Evolutionary conservation across 805 yeast genomes (phyloP).

Genomic region (Wickerhamomyces ciferrii): DNA sequence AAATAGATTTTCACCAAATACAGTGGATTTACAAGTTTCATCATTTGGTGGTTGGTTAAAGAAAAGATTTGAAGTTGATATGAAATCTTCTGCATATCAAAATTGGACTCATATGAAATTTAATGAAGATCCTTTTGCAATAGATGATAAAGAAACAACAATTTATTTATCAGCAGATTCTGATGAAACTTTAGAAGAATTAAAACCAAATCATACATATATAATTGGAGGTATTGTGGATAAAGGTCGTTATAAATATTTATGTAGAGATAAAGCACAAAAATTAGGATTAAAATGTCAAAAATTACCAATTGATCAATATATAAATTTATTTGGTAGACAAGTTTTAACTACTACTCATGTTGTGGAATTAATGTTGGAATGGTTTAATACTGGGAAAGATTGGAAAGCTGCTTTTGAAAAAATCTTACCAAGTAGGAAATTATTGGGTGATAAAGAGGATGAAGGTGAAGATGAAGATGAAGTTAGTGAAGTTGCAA

Average conservation of each 20-base stretch:
- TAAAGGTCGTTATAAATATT: slow-evolving; percentile 78
- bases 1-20: slow-evolving; percentile 54
- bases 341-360: slow-evolving; percentile 90
- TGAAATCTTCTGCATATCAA: slow-evolving; percentile 47
- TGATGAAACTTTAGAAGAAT: slow-evolving; percentile 54
- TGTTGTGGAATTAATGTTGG: slow-evolving; percentile 82
- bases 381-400: slow-evolving; percentile 61
- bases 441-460: slow-evolving; percentile 21
- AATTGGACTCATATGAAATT: slow-evolving; percentile 68
- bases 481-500: not conserved
- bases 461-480: not conserved
- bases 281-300: slow-evolving; percentile 66
- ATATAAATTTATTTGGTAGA: slow-evolving; percentile 76
- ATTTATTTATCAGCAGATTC: slow-evolving; percentile 88
- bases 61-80: slow-evolving; percentile 59
- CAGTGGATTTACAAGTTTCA: slow-evolving; percentile 54
- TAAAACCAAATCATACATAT: slow-evolving; percentile 70
- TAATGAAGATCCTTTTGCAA: slow-evolving; percentile 22
- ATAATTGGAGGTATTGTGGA: slow-evolving; percentile 96
- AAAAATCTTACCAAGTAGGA: slow-evolving; percentile 80
- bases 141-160: slow-evolving; percentile 32
- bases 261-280: slow-evolving; percentile 81
- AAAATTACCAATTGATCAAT: slow-evolving; percentile 83
- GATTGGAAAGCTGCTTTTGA: slow-evolving; percentile 90
- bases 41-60: slow-evolving; percentile 63